These are phyloP conservation scores for Trichoderma endophyticum DNA, from an alignment of 2,329 filamentous ascomycete genomes.

Conservation along the genomic window DNA sequence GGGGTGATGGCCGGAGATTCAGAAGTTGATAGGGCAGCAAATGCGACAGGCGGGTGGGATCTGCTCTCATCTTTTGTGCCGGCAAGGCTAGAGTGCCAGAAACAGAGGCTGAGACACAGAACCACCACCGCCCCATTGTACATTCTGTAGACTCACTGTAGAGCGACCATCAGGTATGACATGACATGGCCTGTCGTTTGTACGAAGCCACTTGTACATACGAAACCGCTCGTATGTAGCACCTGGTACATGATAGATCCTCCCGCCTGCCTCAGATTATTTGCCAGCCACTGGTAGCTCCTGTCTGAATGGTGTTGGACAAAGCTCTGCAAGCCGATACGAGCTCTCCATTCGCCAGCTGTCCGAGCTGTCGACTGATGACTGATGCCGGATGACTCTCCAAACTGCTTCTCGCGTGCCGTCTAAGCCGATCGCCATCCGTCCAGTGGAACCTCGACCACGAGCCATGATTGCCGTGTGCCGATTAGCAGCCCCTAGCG, in stretches of 20 bases:
- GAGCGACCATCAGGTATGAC: background rate
- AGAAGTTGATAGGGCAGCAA: background rate
- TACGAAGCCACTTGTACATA: background rate
- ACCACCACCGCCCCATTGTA: background rate
- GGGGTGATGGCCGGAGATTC: background rate
- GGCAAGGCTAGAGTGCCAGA: background rate
- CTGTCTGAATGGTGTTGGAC: background rate
- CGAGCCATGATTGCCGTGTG: slow-evolving; percentile 14
- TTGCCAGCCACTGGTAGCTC: background rate
- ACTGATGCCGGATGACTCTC: background rate
- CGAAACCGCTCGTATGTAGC: background rate
- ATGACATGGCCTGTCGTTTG: background rate
- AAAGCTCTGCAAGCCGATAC: background rate
- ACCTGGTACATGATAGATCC: background rate
- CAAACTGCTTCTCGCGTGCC: slow-evolving; percentile 3
- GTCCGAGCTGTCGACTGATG: background rate
- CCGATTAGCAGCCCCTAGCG: slow-evolving; percentile 9
- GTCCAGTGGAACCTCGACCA: background rate
- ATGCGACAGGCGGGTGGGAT: background rate
- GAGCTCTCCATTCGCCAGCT: background rate
- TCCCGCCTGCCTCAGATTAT: background rate
- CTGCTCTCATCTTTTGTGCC: background rate
- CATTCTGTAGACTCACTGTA: background rate
- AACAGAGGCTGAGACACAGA: background rate
- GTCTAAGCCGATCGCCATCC: slow-evolving; percentile 18